Conservation (phyloP, 2,329 filamentous ascomycete genomes). For the Penicillium sclerotigenum region DNA sequence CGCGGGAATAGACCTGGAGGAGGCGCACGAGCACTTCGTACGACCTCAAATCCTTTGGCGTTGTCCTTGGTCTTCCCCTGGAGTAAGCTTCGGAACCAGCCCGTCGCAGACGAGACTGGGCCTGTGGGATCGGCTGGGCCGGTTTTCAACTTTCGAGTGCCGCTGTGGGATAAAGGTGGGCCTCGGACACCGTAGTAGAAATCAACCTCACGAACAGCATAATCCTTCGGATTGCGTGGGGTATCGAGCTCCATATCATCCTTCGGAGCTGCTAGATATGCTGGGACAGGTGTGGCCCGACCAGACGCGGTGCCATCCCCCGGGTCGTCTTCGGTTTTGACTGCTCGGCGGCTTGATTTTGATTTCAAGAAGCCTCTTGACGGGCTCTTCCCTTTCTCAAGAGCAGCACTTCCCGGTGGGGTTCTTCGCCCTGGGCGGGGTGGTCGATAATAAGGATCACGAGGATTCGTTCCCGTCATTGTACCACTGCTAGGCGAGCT, state of each 20-base stretch:
- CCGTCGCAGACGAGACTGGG: constrained; percentile 80
- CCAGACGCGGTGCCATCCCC: constrained; percentile 44
- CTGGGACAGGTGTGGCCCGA: constrained; percentile 50
- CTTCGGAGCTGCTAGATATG: constrained; percentile 52
- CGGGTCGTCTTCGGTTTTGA: constrained; percentile 32
- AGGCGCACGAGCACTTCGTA: constrained; percentile 82
- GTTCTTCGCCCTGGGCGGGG: constrained; percentile 69
- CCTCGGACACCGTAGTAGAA: constrained; percentile 95
- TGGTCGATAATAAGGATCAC: constrained; percentile 85
- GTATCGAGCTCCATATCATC: constrained; percentile 56
- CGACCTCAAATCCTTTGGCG: constrained; percentile 94
- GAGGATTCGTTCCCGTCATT: constrained; percentile 48
- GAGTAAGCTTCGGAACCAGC: constrained; percentile 79
- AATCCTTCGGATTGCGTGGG: constrained; percentile 63
- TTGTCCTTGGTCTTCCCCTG: constrained; percentile 89
- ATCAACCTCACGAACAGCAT: constrained; percentile 90
- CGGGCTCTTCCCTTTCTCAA: constrained; percentile 38
- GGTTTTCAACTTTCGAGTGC: constrained; percentile 82
- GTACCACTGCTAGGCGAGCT: constrained; percentile 42
- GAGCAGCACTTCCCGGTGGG: constrained; percentile 51
- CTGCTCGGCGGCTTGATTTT: constrained; percentile 27
- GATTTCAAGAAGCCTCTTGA: constrained; percentile 46
- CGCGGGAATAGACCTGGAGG: constrained; percentile 63
- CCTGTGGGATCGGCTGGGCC: constrained; percentile 93
- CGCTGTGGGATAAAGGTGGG: constrained; percentile 76